Conservation (phyloP, 306 rosid species). For the Dryas drummondii region DNA sequence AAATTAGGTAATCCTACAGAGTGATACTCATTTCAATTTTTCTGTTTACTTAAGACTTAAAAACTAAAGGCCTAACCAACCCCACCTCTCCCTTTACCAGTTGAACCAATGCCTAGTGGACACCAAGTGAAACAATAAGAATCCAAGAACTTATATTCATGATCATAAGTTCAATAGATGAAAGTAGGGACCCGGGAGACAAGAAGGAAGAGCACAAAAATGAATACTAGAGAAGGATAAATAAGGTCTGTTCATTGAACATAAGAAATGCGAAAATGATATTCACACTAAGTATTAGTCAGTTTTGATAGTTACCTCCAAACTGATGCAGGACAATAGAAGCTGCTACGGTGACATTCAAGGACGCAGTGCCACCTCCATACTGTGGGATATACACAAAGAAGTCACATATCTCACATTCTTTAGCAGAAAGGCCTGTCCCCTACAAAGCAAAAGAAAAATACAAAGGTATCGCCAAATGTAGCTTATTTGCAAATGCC, state of each 20-base stretch:
- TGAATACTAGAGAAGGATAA: not conserved
- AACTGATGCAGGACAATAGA: conserved; percentile 91
- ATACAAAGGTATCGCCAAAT: conserved; percentile 1
- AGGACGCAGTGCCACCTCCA: conserved; percentile 86
- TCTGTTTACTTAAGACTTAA: not conserved
- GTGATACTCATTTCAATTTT: not conserved
- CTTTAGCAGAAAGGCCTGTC: conserved; percentile 82
- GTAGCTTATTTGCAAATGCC: not conserved
- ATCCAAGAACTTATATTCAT: not conserved
- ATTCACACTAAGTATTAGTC: not conserved
- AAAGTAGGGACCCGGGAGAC: not conserved
- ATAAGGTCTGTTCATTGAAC: not conserved
- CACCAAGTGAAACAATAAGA: not conserved
- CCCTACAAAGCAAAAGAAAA: conserved; percentile 47
- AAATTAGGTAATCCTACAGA: not conserved
- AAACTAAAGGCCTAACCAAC: not conserved
- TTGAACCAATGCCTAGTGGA: not conserved
- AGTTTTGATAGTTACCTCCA: conserved; percentile 55
- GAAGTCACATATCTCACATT: conserved; percentile 83
- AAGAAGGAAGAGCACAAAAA: not conserved
- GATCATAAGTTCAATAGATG: not conserved
- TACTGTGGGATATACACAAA: conserved; percentile 92
- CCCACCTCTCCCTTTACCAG: not conserved
- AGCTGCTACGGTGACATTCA: conserved; percentile 92
- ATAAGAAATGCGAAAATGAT: not conserved